phyloP scores from a whole-genome alignment of 192 early-diverging fungal species.

The Podila epicladia region DNA sequence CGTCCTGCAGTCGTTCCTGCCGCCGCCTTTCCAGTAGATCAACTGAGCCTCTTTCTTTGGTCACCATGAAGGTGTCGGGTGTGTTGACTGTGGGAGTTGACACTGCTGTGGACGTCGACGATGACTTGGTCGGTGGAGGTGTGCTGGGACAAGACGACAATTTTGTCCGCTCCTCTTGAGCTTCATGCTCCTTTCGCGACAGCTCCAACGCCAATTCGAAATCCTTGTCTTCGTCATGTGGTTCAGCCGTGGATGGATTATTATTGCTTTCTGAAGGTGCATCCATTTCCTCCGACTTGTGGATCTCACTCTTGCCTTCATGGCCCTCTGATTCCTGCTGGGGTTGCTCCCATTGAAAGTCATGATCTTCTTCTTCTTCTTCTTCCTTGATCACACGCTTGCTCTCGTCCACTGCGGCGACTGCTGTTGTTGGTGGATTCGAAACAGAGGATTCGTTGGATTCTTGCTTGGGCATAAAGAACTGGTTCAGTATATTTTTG shows the following conservation, averaged over 20 bases:
- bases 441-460: background rate
- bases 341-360: background rate
- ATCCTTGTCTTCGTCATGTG: slow-evolving; percentile 7
- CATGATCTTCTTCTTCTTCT: background rate
- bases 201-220: slow-evolving; percentile 17
- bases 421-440: background rate
- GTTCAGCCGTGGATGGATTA: background rate
- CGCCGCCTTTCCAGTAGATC: slow-evolving; percentile 28
- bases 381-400: background rate
- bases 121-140: background rate
- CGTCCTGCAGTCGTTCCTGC: slow-evolving; percentile 28
- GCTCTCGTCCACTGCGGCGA: background rate
- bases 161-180: background rate
- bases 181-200: slow-evolving; percentile 11
- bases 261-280: background rate
- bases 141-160: background rate
- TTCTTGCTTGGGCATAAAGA: slow-evolving; percentile 24
- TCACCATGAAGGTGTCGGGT: background rate
- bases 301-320: no score
- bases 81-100: background rate
- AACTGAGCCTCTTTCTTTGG: slow-evolving; percentile 1
- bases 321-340: background rate
- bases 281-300: no score
- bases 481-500: slow-evolving; percentile 45
- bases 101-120: background rate